These are phyloP conservation scores for Pneumocystis oryctolagi DNA, from an alignment of 1,139 yeast genomes.

Conservation along the genomic window DNA sequence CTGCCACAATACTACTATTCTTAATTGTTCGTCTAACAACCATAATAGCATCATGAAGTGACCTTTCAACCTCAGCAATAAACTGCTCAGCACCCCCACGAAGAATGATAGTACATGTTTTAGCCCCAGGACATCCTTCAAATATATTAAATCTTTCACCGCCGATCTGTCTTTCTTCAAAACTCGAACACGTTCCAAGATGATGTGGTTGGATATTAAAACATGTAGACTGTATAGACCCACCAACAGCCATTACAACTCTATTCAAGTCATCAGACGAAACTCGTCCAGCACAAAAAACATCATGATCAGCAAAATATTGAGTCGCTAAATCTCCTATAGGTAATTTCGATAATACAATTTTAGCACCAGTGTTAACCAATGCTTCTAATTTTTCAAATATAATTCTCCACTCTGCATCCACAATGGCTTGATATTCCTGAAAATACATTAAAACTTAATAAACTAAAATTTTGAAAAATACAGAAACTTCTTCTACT, in stretches of 20 bases:
- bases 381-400: conserved; percentile 73
- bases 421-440: conserved; percentile 91
- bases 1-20: conserved; percentile 80
- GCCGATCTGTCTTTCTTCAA: conserved; percentile 92
- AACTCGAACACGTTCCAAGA: conserved; percentile 70
- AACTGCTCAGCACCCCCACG: conserved; percentile 99
- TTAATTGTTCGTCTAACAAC: conserved; percentile 89
- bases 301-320: conserved; percentile 87
- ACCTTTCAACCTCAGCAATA: conserved; percentile 94
- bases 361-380: conserved; percentile 73
- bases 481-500: conserved; percentile 61
- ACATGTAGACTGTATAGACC: conserved; percentile 74
- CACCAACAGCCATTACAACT: conserved; percentile 89
- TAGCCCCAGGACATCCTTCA: conserved; percentile 81
- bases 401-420: conserved; percentile 96
- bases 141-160: conserved; percentile 86
- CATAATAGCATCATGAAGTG: conserved; percentile 96
- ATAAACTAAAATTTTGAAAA: neutral
- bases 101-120: conserved; percentile 80
- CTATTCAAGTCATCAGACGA: conserved; percentile 78
- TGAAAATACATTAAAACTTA: neutral
- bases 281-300: conserved; percentile 97
- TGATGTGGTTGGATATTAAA: conserved; percentile 57
- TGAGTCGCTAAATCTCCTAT: conserved; percentile 98
- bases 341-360: conserved; percentile 85